Base-by-base conservation (phyloP, 202 grass and related monocot genomes). In the Bolboschoenoplectus hybrid region DNA sequence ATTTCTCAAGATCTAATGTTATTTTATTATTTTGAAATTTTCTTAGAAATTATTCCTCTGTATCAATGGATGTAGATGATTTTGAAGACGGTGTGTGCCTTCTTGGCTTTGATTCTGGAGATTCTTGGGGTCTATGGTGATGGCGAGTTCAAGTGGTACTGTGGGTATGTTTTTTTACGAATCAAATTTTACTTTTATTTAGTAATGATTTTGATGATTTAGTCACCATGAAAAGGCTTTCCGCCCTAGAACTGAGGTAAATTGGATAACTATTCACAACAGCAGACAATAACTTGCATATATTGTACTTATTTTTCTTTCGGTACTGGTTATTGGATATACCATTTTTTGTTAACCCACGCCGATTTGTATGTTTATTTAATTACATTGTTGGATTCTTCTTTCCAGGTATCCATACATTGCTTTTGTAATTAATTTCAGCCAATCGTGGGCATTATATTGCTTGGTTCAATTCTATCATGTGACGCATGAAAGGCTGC, bases 401-500 rank as follows among this genome's bases (percentile, higher is more conserved):
- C 81, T 68, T 64, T 79, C 74, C 90, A 95, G 96, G 56, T 98
- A 95, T 63, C 91, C 93, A 17, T 94, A 98, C 64, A 92, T 95
- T 83, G 68, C 93, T 61, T 51, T 95, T 46, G 82, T 98, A 67
- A 94, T 95, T 79, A 98, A 98, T 87, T 98, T 98, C 67, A 94
- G 96, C 80, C 93, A 98, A 87, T 89, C 90, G 83, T 95, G 96
- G 96, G 93, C 96, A 36, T 85, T 98, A 74, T 94, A 94, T 75
- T 98, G 93, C 85, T 93, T 98, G 40, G 89, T 98, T 17, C 91
- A 95, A 85, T 95, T 98, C 90, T 94, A 95, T 79, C 90, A 91
- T 44, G 91, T 92, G 9, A 93, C 91, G 65, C 91, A 89, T 82
- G 90, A 94, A 84, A 89, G 85, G 45, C 46, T 98, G 50, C 90